Evolutionary conservation across 2,329 filamentous ascomycete genomes (phyloP).

Genomic region (Fusarium metavorans): DNA sequence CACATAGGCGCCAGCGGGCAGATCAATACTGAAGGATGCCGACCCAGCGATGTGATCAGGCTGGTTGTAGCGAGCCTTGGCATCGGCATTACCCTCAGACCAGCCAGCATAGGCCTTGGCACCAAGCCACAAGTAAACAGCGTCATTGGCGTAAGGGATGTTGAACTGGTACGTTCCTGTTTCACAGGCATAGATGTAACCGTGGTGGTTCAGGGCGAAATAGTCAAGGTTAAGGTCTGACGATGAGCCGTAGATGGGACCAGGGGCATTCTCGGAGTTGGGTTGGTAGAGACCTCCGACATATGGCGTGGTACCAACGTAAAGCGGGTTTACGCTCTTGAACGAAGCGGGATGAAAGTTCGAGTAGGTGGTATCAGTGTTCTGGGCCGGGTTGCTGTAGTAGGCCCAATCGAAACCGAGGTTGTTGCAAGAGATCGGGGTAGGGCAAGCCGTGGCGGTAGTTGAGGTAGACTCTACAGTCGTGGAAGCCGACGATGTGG

Average conservation of each 20-base stretch:
- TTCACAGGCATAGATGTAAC: neutral
- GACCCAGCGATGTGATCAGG: neutral
- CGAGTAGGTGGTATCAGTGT: slow-evolving; percentile 1
- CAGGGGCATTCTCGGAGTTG: neutral
- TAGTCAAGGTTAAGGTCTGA: neutral
- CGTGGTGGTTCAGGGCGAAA: neutral
- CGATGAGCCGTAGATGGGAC: neutral
- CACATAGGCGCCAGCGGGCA: neutral
- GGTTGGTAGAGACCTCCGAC: neutral
- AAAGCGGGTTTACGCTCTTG: neutral
- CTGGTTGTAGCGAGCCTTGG: neutral
- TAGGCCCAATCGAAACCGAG: slow-evolving; percentile 6
- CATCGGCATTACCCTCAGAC: neutral
- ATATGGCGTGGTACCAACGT: neutral
- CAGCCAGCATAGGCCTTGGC: neutral
- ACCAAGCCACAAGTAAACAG: neutral
- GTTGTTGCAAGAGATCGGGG: neutral
- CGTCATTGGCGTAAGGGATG: neutral
- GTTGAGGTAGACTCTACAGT: neutral
- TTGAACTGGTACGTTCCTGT: neutral
- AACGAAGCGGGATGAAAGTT: neutral
- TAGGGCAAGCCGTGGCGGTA: neutral
- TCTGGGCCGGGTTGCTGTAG: slow-evolving; percentile 1
- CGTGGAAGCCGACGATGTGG: neutral
- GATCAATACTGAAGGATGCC: neutral